Evolutionary conservation across 2,329 filamentous ascomycete genomes (phyloP).

Genomic region (Verticillium alfalfae): DNA sequence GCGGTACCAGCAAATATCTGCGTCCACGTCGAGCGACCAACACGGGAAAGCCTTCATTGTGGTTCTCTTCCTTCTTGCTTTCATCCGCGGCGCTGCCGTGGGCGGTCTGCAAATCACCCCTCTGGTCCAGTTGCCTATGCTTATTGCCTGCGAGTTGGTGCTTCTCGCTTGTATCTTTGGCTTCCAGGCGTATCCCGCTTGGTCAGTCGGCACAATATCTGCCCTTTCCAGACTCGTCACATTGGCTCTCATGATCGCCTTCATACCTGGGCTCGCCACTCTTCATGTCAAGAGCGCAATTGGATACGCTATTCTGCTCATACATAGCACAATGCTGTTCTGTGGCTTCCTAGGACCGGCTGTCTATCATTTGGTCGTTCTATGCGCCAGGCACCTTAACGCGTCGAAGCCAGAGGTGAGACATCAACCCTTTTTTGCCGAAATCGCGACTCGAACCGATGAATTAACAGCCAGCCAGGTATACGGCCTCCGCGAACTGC

Average conservation of each 20-base stretch:
- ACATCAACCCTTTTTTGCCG: background rate
- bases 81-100: conserved; percentile 61
- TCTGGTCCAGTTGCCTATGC: conserved; percentile 61
- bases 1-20: conserved; percentile 60
- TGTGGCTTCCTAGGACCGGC: conserved; percentile 67
- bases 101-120: conserved; percentile 52
- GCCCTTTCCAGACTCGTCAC: conserved; percentile 44
- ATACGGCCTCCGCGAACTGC: conserved; percentile 19
- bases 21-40: background rate
- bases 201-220: conserved; percentile 7
- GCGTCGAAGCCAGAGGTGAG: conserved; percentile 7
- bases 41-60: conserved; percentile 52
- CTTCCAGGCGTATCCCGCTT: conserved; percentile 8
- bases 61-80: conserved; percentile 57
- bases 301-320: conserved; percentile 60
- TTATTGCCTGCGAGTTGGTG: conserved; percentile 66
- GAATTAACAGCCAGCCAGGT: background rate
- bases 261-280: conserved; percentile 57
- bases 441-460: no score
- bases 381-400: conserved; percentile 1
- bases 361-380: conserved; percentile 17
- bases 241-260: conserved; percentile 28
- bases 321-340: conserved; percentile 60
- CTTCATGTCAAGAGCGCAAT: conserved; percentile 60
- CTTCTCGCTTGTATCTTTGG: conserved; percentile 33